Percentiles rank a stretch among this genome's conserved stretches.
Evolutionary conservation across 495 filamentous ascomycete species (phyloP).

Genomic region (Neurospora cerealis): DNA sequence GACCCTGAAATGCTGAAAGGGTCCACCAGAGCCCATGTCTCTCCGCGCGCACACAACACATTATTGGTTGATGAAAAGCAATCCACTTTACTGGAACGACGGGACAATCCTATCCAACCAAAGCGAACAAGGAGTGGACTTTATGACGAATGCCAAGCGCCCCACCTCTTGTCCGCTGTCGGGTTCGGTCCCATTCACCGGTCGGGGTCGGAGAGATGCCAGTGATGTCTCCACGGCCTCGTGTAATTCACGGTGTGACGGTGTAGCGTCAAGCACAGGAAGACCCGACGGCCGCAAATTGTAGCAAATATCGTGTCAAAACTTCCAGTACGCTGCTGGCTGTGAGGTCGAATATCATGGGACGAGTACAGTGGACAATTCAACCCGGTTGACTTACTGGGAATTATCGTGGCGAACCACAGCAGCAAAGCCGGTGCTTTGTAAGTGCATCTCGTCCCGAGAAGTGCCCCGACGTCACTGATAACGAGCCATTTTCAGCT

Average conservation of each 20-base stretch:
- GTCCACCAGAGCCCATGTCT: background rate
- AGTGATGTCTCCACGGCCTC: background rate
- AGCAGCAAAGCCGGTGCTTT: background rate
- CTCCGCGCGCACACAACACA: background rate
- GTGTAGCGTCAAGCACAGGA: background rate
- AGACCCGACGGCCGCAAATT: background rate
- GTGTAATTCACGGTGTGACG: background rate
- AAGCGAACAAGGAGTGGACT: background rate
- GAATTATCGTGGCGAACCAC: background rate
- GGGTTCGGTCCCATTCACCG: background rate
- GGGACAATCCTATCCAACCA: background rate
- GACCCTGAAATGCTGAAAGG: background rate
- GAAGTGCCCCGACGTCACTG: background rate
- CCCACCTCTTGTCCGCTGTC: background rate
- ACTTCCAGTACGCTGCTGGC: background rate
- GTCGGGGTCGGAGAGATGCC: background rate
- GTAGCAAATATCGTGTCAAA: background rate
- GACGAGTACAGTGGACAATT: background rate
- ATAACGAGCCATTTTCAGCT: background rate
- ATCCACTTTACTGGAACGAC: background rate
- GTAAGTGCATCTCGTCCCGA: background rate
- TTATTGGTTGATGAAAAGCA: background rate
- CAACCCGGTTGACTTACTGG: background rate
- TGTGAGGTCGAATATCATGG: background rate
- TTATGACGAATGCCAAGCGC: background rate